Evolutionary conservation across 257 asterid genomes (phyloP).

Genomic region (Prunella vulgaris): DNA sequence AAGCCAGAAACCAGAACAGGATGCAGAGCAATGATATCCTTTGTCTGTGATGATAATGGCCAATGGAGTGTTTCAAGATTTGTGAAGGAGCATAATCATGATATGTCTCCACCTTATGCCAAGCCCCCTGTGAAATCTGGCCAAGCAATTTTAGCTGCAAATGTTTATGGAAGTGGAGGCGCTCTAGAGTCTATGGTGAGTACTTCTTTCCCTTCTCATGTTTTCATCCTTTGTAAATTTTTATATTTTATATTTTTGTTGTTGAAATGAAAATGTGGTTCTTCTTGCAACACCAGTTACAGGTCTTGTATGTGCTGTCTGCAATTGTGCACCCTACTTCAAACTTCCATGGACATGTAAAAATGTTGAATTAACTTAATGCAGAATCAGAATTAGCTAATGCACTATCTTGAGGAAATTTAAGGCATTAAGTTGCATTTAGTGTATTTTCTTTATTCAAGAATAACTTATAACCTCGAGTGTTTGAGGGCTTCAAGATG

Average conservation of each 20-base stretch:
- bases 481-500: not conserved
- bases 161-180: slow-evolving; percentile 43
- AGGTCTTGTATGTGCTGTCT: not conserved
- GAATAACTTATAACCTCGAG: slow-evolving; percentile 1
- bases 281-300: slow-evolving; percentile 6
- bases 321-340: not conserved
- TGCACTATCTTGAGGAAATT: not conserved
- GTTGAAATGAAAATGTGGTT: not conserved
- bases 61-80: slow-evolving; percentile 64
- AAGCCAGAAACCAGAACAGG: slow-evolving; percentile 68
- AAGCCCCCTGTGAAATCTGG: slow-evolving; percentile 60
- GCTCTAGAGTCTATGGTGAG: slow-evolving; percentile 46
- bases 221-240: not conserved
- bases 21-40: slow-evolving; percentile 67
- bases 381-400: slow-evolving; percentile 7
- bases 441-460: not conserved
- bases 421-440: not conserved
- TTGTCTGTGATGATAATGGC: slow-evolving; percentile 46
- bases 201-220: slow-evolving; percentile 7
- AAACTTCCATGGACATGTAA: not conserved
- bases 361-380: not conserved
- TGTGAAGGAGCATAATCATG: slow-evolving; percentile 67
- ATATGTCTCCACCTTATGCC: slow-evolving; percentile 52
- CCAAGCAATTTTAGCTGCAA: slow-evolving; percentile 54
- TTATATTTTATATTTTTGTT: not conserved